Base-by-base conservation (phyloP, 306 rosid genomes). In the Lablab purpureus region DNA sequence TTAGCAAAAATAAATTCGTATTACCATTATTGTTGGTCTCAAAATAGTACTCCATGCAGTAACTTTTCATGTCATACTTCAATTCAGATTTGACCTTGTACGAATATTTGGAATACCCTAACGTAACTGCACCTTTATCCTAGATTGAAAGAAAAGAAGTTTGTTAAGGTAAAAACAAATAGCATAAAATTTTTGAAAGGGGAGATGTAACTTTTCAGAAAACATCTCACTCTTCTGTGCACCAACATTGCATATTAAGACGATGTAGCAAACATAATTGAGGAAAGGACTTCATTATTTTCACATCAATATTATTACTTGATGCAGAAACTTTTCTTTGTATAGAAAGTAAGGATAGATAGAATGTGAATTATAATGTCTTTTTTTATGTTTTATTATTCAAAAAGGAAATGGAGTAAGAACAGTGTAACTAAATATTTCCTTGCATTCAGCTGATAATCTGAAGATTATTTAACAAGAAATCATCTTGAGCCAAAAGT, bases 71-170 rank as follows among this genome's bases (percentile, higher is more conserved):
- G 78, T 75, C 84, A 82, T 84, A 81, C 83, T 87, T 90, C 84
- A 92, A 80, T 69, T 90, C 97, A 47, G 84, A 87, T 63, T 90
- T 90, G 60, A 89, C 93, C 91, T 86, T 92, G 81, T 87, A 89
- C 23, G 86, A 82, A 74, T 76, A 88, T 56, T 78, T 85, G 19
- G 87, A 86, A 85, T 46, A 45, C 68, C 84, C 91, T 84, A 89
- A 14, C 71, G 25, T 86, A 74, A 87, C 80, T n/a, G 97, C 92
- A 59, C 86, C 88, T 78, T 92, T 92, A 85, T 83, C 74, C 97
- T 92, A 81, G 67, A 85, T 63, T 52, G 80, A 78, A 64, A 72
- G 23, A 60, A 55, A 49, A 47, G 43, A 49, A 47, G 43, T 71
- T 45, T 30, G 54, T 27, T 73, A 36, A 63, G 37, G 67, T 55